Base-by-base conservation (phyloP, 1,284 basidiomycete genomes). In the Stygiomarasmius scandens region DNA sequence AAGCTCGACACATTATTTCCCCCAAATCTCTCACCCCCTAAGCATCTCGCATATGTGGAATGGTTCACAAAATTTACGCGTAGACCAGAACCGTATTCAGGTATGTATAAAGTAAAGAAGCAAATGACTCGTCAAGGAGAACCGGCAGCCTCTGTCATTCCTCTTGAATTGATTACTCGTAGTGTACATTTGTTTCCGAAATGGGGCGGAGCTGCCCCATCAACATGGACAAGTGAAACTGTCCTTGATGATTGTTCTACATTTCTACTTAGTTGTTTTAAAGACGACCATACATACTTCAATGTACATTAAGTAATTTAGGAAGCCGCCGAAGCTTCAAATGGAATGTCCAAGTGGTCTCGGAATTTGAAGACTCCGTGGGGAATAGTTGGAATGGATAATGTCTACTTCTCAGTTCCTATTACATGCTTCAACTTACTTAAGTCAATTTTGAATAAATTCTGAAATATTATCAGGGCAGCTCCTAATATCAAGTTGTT, bases 221-320 rank as follows among this genome's bases (percentile, higher is more conserved):
- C 49, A 0, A 25, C 38, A 24, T 71, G 69, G 69, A 65, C 68
- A 1, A 64, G 61, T 50, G 61, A 56, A 10, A 67, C 62, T 38
- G 67, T 71, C 0, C 55, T 68, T 2, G 67, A 71, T 10, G 1
- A 8, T 10, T 60, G 58, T 46, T 24, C 47, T 20, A 51, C 46
- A 8, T 70, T 67, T 44, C 64, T 56, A 41, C 49, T 69, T 0
- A 68, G 60, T 20, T 10, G 23, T 12, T 57, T 57, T 24, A 49
- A 49, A 12, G 49, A 55, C 23, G 14, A 32, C n/a, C 32, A 47
- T 43, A 52, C 49, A 6, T 59, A 51, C 49, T 52, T 55, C 34
- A 43, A 52, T 22, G n/a, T n/a, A n/a, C n/a, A n/a, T n/a, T n/a
- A n/a, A n/a, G n/a, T n/a, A n/a, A n/a, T n/a, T n/a, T n/a, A n/a